A percentile compares a stretch with the other conserved stretches of the same genome.
phyloP scores from a whole-genome alignment of 2,329 filamentous ascomycete species.

The Eutypa lata region DNA sequence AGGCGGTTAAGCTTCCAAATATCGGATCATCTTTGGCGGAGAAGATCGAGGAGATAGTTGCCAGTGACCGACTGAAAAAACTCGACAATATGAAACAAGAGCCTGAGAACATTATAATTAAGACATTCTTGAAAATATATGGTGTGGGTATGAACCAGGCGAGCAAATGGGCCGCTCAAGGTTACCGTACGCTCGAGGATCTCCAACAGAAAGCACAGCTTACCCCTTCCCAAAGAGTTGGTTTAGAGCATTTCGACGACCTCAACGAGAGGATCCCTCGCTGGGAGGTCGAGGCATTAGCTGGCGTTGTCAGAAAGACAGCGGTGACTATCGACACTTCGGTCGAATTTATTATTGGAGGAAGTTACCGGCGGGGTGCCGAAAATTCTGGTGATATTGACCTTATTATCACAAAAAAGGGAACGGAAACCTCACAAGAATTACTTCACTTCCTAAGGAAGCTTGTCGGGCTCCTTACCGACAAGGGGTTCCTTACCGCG shows the following conservation, averaged over 20 bases:
- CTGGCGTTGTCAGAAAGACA: slow-evolving; percentile 56
- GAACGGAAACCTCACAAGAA: slow-evolving; percentile 49
- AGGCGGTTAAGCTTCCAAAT: slow-evolving; percentile 65
- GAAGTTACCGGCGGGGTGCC: slow-evolving; percentile 81
- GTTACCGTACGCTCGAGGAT: slow-evolving; percentile 72
- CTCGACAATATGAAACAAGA: slow-evolving; percentile 70
- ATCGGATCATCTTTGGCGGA: slow-evolving; percentile 72
- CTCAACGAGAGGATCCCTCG: slow-evolving; percentile 77
- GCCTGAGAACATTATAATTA: slow-evolving; percentile 61
- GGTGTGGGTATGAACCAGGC: slow-evolving; percentile 71
- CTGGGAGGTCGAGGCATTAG: slow-evolving; percentile 69
- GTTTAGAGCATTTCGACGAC: slow-evolving; percentile 76
- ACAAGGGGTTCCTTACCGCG: slow-evolving; percentile 64
- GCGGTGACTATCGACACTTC: slow-evolving; percentile 58
- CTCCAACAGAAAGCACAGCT: slow-evolving; percentile 60
- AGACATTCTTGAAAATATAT: slow-evolving; percentile 74
- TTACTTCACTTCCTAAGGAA: slow-evolving; percentile 60
- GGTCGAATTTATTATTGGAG: slow-evolving; percentile 72
- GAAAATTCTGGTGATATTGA: slow-evolving; percentile 78
- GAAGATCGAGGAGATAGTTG: slow-evolving; percentile 87
- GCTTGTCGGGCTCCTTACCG: slow-evolving; percentile 61
- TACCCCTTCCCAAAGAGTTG: slow-evolving; percentile 67
- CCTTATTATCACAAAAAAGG: slow-evolving; percentile 71
- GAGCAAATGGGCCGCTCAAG: slow-evolving; percentile 71
- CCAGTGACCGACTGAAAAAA: slow-evolving; percentile 66